phyloP scores from a whole-genome alignment of 2,329 filamentous ascomycete genomes.

The Ascochyta koolunga region DNA sequence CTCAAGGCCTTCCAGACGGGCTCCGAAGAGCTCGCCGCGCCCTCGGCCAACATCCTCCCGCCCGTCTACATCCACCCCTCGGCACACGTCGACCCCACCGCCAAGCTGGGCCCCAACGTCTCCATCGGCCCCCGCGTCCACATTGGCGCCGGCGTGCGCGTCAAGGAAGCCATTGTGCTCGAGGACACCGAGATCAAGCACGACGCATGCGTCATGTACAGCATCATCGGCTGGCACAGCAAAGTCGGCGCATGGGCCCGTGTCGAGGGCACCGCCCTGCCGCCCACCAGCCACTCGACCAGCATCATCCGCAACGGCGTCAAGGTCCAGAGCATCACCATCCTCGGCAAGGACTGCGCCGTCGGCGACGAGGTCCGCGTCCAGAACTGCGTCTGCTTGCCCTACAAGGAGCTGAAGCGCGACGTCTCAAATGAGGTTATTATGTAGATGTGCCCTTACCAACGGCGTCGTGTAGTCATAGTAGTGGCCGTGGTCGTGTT shows the following conservation, averaged over 20 bases:
- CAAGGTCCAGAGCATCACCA: conserved; percentile 98
- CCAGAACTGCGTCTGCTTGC: conserved; percentile 97
- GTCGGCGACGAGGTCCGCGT: conserved; percentile 94
- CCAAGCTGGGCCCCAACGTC: conserved; percentile 96
- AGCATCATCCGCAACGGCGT: conserved; percentile 97
- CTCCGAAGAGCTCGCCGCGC: conserved; percentile 79
- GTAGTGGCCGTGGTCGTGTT: no score
- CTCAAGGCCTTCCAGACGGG: conserved; percentile 88
- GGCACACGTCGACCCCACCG: conserved; percentile 88
- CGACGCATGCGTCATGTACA: conserved; percentile 92
- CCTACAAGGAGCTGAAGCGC: conserved; percentile 97
- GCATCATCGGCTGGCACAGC: conserved; percentile 96
- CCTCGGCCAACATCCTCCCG: conserved; percentile 85
- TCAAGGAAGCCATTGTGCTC: conserved; percentile 95
- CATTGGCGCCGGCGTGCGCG: conserved; percentile 83
- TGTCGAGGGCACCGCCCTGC: conserved; percentile 92
- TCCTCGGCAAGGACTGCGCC: conserved; percentile 92
- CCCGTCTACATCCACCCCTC: conserved; percentile 96
- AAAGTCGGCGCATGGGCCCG: conserved; percentile 97
- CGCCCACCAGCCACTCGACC: conserved; percentile 85
- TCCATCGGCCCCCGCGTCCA: conserved; percentile 89
- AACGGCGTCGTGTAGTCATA: no score
- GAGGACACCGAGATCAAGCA: conserved; percentile 97
- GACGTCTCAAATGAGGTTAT: conserved; percentile 87
- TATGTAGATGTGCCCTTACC: no score